Conservation (phyloP, 139 green algal species). For the Desmodesmus armatus region DNA sequence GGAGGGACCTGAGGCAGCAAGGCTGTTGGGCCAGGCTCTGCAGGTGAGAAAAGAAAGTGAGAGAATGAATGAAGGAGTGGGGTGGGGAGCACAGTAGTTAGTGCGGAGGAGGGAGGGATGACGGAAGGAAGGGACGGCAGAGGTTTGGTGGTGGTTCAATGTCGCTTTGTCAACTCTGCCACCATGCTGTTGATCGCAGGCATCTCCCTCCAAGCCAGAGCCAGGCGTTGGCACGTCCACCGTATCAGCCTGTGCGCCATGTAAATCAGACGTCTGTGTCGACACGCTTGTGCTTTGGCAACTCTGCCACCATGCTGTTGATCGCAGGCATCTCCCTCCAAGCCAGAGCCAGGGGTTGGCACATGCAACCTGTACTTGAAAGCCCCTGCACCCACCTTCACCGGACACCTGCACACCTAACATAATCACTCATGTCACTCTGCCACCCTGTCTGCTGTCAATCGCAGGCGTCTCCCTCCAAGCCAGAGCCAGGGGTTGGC, state of each 20-base stretch:
- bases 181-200: constrained; percentile 8
- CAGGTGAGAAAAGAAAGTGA: constrained; percentile 16
- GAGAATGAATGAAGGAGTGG: neutral
- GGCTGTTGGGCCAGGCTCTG: constrained; percentile 74
- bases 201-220: constrained; percentile 64
- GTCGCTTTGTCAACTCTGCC: too few relatives aligned
- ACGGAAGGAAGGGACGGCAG: too few relatives aligned
- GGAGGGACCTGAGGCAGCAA: constrained; percentile 78
- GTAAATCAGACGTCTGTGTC: too few relatives aligned
- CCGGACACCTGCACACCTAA: constrained; percentile 55
- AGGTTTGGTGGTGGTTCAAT: too few relatives aligned
- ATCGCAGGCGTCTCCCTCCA: constrained; percentile 64
- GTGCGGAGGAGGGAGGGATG: too few relatives aligned
- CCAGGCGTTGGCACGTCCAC: constrained; percentile 86
- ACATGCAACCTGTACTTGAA: constrained; percentile 93
- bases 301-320: neutral
- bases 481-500: constrained; percentile 75
- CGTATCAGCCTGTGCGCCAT: too few relatives aligned
- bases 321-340: constrained; percentile 62
- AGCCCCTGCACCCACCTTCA: constrained; percentile 48
- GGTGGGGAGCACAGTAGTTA: too few relatives aligned
- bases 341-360: constrained; percentile 75
- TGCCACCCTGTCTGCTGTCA: neutral
- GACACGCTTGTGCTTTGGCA: too few relatives aligned
- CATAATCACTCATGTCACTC: neutral